phyloP scores from a whole-genome alignment of 257 asterid species.

The Primulina tabacum region DNA sequence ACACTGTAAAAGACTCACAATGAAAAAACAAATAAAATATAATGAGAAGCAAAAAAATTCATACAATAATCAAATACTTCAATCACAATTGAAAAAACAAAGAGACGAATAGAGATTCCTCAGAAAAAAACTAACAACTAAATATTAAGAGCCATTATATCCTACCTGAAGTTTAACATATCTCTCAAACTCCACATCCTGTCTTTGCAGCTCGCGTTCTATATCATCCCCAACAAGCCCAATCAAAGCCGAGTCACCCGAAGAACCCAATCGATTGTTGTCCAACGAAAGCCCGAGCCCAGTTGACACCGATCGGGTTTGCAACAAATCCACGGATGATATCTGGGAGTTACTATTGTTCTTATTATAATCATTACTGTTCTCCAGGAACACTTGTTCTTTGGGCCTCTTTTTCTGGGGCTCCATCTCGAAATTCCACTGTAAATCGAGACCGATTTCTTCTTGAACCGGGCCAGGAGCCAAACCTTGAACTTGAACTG shows the following conservation, averaged over 20 bases:
- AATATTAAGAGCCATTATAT: neutral
- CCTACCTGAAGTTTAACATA: slow-evolving; percentile 81
- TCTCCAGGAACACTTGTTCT: slow-evolving; percentile 75
- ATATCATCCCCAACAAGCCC: slow-evolving; percentile 70
- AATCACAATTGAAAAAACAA: neutral
- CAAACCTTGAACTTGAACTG: slow-evolving; percentile 86
- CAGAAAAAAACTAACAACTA: neutral
- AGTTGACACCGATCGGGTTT: slow-evolving; percentile 86
- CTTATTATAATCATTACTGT: slow-evolving; percentile 37
- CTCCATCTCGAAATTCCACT: slow-evolving; percentile 71
- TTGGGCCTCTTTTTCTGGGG: slow-evolving; percentile 64
- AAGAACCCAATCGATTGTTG: slow-evolving; percentile 60
- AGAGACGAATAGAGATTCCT: neutral
- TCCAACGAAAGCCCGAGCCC: slow-evolving; percentile 94
- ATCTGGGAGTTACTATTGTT: slow-evolving; percentile 67
- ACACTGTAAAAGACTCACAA: neutral
- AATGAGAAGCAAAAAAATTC: slow-evolving; percentile 15
- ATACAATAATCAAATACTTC: neutral
- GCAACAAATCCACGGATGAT: slow-evolving; percentile 75
- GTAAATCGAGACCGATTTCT: slow-evolving; percentile 64
- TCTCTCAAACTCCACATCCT: slow-evolving; percentile 86
- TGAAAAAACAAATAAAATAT: too few species aligned
- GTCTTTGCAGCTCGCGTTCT: slow-evolving; percentile 77
- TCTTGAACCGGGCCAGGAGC: slow-evolving; percentile 60
- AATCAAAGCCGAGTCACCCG: slow-evolving; percentile 70